Evolutionary conservation across 345 rosid genomes (phyloP).

Genomic region (thale cress (Arabidopsis thaliana)): TAIR10.1 NC_003074.8:21826001-21826500

Average conservation of each 20-base stretch:
- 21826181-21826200: constrained; percentile 21
- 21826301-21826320: constrained; percentile 34
- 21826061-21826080: constrained; percentile 97
- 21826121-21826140: background rate
- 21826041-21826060: constrained; percentile 99
- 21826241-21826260: constrained; percentile 77
- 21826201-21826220: constrained; percentile 73
- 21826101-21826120: constrained; percentile 79
- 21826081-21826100: constrained; percentile 93
- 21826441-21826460: constrained; percentile 88
- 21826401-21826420: constrained; percentile 78
- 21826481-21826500: constrained; percentile 42
- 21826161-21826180: constrained; percentile 1
- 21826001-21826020: constrained; percentile 72
- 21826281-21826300: constrained; percentile 77
- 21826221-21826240: constrained; percentile 76
- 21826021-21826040: constrained; percentile 80
- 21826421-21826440: constrained; percentile 83
- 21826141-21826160: constrained; percentile 18
- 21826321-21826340: constrained; percentile 8
- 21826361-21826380: constrained; percentile 31
- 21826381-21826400: constrained; percentile 84
- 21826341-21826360: background rate
- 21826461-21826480: constrained; percentile 63
- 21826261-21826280: constrained; percentile 72